Percentiles rank a stretch among this genome's conserved stretches.
These are phyloP conservation scores for Trypanosomatidae sp. DNA, from an alignment of 208 protist species.

Conservation along the genomic window DNA sequence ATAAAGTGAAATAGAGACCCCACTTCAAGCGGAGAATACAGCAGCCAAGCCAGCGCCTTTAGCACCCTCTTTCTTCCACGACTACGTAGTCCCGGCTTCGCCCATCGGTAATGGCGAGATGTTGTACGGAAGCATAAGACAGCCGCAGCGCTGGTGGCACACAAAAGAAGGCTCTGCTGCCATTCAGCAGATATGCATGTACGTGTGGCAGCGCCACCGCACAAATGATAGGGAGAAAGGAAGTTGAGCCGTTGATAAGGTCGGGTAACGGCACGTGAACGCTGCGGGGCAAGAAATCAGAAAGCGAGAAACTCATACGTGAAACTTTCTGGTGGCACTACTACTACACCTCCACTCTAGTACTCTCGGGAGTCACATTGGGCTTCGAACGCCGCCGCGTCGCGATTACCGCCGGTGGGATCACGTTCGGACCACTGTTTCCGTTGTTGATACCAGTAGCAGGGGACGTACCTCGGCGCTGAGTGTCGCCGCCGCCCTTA, in stretches of 20 bases:
- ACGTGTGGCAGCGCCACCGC: not conserved
- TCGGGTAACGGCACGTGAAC: not conserved
- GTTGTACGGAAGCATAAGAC: not conserved
- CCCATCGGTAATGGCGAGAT: not conserved
- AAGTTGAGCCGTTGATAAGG: not conserved
- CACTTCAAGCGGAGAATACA: not conserved
- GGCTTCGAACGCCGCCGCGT: conserved; percentile 18
- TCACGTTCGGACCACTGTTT: not conserved
- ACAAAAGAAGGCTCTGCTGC: not conserved
- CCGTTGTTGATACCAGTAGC: not conserved
- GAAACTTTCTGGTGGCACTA: not conserved
- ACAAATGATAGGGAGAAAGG: not conserved
- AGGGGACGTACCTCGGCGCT: conserved; percentile 10
- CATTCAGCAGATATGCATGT: not conserved
- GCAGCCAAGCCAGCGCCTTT: not conserved
- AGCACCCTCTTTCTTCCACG: not conserved
- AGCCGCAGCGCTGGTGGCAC: not conserved
- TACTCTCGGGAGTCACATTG: not conserved
- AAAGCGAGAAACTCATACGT: not conserved
- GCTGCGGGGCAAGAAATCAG: not conserved
- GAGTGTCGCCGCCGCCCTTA: conserved; percentile 1
- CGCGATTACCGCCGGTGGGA: conserved; percentile 18
- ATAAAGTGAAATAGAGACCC: not conserved
- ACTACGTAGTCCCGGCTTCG: not conserved
- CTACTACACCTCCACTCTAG: conserved; percentile 6